Evolutionary conservation across 164 flowering plant genomes (phyloP).

Genomic region (Vitis rupestris): DNA sequence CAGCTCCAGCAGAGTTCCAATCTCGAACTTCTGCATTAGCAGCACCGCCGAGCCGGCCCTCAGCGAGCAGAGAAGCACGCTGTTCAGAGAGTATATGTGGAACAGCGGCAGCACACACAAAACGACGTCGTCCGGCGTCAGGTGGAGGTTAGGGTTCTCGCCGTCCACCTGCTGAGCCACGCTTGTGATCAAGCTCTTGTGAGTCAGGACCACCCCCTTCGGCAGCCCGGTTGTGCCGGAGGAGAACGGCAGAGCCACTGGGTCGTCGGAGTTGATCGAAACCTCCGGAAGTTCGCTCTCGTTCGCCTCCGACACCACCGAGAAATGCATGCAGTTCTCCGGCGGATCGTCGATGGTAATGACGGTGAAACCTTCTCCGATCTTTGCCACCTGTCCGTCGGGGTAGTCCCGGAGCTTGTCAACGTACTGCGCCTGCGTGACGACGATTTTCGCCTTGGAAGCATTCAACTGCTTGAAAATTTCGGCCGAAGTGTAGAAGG

Average conservation of each 20-base stretch:
- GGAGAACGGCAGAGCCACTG: slow-evolving; percentile 78
- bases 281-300: slow-evolving; percentile 37
- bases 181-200: slow-evolving; percentile 64
- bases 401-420: slow-evolving; percentile 41
- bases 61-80: slow-evolving; percentile 55
- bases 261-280: slow-evolving; percentile 38
- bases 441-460: slow-evolving; percentile 45
- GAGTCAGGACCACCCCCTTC: slow-evolving; percentile 79
- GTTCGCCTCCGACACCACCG: slow-evolving; percentile 39
- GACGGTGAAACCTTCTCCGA: slow-evolving; percentile 35
- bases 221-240: slow-evolving; percentile 89
- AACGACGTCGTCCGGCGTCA: slow-evolving; percentile 53
- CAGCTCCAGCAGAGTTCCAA: slow-evolving; percentile 45
- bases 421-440: slow-evolving; percentile 58
- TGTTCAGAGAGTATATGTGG: slow-evolving; percentile 67
- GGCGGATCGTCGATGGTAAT: slow-evolving; percentile 57
- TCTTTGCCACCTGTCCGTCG: slow-evolving; percentile 11
- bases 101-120: slow-evolving; percentile 81
- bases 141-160: slow-evolving; percentile 66
- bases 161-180: slow-evolving; percentile 89
- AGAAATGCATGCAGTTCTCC: slow-evolving; percentile 56
- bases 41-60: slow-evolving; percentile 60
- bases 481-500: slow-evolving; percentile 65
- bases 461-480: slow-evolving; percentile 46
- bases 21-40: slow-evolving; percentile 80